Conservation (phyloP, 2,329 filamentous ascomycete species). For the Penicillium psychrosexuale region DNA sequence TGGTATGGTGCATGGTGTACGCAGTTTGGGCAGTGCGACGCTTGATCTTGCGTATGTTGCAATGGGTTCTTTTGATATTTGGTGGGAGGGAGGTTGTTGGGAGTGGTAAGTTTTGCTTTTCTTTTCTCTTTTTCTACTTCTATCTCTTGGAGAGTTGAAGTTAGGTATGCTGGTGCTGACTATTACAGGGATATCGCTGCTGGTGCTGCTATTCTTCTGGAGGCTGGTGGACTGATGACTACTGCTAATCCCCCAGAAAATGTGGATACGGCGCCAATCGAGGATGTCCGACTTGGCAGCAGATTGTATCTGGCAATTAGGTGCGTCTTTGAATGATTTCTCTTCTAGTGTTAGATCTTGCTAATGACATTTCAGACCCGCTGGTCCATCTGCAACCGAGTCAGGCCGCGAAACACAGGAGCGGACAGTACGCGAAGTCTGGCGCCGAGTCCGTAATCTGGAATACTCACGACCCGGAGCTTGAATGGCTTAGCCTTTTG, state of each 20-base stretch:
- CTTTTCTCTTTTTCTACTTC: neutral
- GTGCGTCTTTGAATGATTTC: constrained; percentile 34
- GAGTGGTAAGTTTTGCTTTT: constrained; percentile 57
- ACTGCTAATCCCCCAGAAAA: constrained; percentile 68
- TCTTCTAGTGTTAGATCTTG: neutral
- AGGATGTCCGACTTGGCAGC: constrained; percentile 62
- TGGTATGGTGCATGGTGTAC: constrained; percentile 74
- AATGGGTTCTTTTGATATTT: constrained; percentile 73
- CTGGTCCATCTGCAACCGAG: constrained; percentile 59
- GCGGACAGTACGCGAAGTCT: constrained; percentile 67
- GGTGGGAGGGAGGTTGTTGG: constrained; percentile 81
- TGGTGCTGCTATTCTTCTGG: constrained; percentile 67
- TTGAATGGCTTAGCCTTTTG: constrained; percentile 24
- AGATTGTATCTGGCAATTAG: constrained; percentile 68
- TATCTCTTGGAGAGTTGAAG: neutral
- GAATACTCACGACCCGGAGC: constrained; percentile 66
- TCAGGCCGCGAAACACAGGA: constrained; percentile 66
- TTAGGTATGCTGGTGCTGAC: neutral
- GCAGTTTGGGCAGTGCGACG: constrained; percentile 70
- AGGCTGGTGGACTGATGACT: constrained; percentile 71
- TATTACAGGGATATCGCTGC: constrained; percentile 64
- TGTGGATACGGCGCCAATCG: constrained; percentile 54
- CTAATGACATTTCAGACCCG: constrained; percentile 50
- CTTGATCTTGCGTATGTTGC: constrained; percentile 72
- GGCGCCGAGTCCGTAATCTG: constrained; percentile 63